phyloP scores from a whole-genome alignment of 2,329 filamentous ascomycete species.

The Fusarium tupiense region DNA sequence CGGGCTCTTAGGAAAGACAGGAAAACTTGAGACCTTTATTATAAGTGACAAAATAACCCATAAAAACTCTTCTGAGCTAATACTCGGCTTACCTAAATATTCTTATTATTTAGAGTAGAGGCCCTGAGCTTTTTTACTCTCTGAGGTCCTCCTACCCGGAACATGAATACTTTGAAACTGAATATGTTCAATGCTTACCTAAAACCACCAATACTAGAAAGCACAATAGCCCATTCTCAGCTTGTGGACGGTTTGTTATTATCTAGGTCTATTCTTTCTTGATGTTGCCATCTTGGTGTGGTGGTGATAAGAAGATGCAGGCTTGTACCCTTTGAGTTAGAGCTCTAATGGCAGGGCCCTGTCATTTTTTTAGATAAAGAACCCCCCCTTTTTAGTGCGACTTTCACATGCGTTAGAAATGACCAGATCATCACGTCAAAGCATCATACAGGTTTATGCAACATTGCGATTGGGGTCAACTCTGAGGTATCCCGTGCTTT shows the following conservation, averaged over 20 bases:
- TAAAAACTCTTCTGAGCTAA: background rate
- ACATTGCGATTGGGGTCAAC: background rate
- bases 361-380: conserved; percentile 19
- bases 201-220: background rate
- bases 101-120: background rate
- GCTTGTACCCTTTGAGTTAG: conserved; percentile 23
- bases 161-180: background rate
- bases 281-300: conserved; percentile 3
- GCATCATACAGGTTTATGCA: conserved; percentile 38
- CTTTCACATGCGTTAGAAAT: conserved; percentile 45
- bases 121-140: background rate
- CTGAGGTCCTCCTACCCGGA: background rate
- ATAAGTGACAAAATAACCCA: background rate
- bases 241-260: background rate
- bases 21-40: background rate
- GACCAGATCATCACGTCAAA: conserved; percentile 45
- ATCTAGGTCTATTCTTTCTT: background rate
- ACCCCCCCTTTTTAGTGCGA: conserved; percentile 43
- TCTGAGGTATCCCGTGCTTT: background rate
- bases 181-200: background rate
- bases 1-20: background rate
- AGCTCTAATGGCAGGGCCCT: background rate
- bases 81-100: background rate
- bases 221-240: background rate
- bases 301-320: conserved; percentile 27